These are phyloP conservation scores for Sphaerulina vaccinii DNA, from an alignment of 2,329 filamentous ascomycete species.

Conservation along the genomic window DNA sequence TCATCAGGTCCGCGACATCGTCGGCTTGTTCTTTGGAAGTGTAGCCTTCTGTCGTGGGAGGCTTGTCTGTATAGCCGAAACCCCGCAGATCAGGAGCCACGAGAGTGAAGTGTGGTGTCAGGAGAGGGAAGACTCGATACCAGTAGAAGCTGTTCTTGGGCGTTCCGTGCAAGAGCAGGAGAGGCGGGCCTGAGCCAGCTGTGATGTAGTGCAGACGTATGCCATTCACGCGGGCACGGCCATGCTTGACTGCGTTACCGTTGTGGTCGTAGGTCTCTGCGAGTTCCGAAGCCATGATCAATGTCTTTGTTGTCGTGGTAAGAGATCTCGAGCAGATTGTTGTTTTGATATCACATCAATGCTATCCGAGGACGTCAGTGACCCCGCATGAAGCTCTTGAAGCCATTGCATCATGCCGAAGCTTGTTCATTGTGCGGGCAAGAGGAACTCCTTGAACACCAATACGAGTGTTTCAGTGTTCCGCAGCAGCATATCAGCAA, in stretches of 20 bases:
- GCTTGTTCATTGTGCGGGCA: no score
- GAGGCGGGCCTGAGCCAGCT: conserved; percentile 32
- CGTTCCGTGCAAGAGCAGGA: conserved; percentile 36
- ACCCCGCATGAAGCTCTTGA: no score
- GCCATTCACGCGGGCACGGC: conserved; percentile 35
- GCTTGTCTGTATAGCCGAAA: conserved; percentile 44
- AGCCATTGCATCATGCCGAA: no score
- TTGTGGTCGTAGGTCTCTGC: conserved; percentile 36
- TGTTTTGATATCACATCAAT: neutral
- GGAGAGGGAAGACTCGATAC: conserved; percentile 39
- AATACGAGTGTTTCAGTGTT: no score
- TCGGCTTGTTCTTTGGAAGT: conserved; percentile 39
- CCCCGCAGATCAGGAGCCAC: conserved; percentile 41
- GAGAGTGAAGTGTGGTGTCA: conserved; percentile 40
- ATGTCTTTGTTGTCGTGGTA: neutral
- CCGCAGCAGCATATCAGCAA: no score
- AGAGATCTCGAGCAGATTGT: neutral
- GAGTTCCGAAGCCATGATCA: conserved; percentile 17
- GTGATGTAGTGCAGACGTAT: conserved; percentile 38
- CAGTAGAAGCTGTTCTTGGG: conserved; percentile 40
- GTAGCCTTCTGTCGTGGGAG: conserved; percentile 41
- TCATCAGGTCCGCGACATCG: conserved; percentile 40
- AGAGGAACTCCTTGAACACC: no score
- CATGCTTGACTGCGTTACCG: conserved; percentile 31
- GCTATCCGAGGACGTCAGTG: no score